A percentile compares a stretch with the other conserved stretches of the same genome.
Conservation (phyloP, 2,329 filamentous ascomycete genomes). For the Calonectria montana region DNA sequence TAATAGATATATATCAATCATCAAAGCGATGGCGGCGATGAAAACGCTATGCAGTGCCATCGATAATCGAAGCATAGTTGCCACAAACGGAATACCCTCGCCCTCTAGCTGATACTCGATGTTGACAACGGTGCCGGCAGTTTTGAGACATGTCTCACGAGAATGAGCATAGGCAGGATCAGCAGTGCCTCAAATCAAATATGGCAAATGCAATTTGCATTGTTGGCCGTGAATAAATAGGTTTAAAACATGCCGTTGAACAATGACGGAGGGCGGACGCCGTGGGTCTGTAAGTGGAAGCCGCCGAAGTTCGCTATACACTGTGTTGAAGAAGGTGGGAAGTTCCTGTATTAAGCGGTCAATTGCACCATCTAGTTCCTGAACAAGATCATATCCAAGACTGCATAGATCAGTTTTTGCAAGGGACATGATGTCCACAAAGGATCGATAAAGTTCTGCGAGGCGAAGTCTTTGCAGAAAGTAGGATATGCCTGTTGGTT, state of each 20-base stretch:
- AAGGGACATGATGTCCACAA: conserved; percentile 47
- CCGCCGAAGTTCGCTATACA: conserved; percentile 27
- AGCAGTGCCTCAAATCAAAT: conserved; percentile 47
- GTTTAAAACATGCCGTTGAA: conserved; percentile 49
- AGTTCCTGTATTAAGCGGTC: conserved; percentile 42
- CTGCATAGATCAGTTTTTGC: conserved; percentile 43
- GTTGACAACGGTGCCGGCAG: conserved; percentile 46
- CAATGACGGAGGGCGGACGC: conserved; percentile 37
- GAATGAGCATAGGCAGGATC: conserved; percentile 48
- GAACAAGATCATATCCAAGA: conserved; percentile 45
- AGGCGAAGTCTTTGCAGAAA: conserved; percentile 53
- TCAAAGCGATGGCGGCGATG: conserved; percentile 48
- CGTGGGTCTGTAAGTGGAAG: conserved; percentile 38
- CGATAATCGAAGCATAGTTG: conserved; percentile 43
- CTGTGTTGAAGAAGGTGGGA: conserved; percentile 44
- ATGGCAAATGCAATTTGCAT: conserved; percentile 51
- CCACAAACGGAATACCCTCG: conserved; percentile 42
- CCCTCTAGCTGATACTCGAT: conserved; percentile 44
- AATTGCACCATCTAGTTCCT: conserved; percentile 47
- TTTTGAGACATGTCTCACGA: conserved; percentile 45
- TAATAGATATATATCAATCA: conserved; percentile 48
- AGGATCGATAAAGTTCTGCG: conserved; percentile 49
- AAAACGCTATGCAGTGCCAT: conserved; percentile 49
- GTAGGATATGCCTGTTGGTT: conserved; percentile 51
- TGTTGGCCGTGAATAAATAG: conserved; percentile 48